A percentile compares a stretch with the other conserved stretches of the same genome.
Evolutionary conservation across 2,329 filamentous ascomycete species (phyloP).

Genomic region (Aureobasidium uvarum): DNA sequence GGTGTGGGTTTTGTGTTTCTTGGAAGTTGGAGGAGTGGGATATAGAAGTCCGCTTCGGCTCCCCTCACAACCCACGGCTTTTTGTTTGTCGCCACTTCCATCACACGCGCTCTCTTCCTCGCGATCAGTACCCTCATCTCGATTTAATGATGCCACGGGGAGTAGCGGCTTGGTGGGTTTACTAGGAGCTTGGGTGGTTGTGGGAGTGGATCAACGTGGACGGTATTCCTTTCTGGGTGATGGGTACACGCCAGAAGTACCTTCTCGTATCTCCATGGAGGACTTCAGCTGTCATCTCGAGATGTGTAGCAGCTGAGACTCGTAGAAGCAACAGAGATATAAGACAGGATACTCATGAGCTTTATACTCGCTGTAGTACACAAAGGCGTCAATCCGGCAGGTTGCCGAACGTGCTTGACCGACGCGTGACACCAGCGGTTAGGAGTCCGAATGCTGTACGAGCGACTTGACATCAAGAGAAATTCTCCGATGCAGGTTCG

Average conservation of each 20-base stretch:
- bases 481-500: constrained; percentile 23
- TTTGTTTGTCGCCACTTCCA: background rate
- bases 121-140: background rate
- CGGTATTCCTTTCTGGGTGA: background rate
- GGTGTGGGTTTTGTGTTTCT: background rate
- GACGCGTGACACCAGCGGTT: background rate
- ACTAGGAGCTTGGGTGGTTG: background rate
- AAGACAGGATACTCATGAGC: background rate
- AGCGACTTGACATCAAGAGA: background rate
- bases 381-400: constrained; percentile 18
- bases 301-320: background rate
- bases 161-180: background rate
- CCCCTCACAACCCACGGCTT: constrained; percentile 5
- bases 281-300: background rate
- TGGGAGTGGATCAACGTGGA: background rate
- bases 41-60: constrained; percentile 22
- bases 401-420: constrained; percentile 18
- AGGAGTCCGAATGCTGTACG: constrained; percentile 8
- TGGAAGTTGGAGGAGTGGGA: background rate
- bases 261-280: background rate
- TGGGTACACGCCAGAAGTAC: background rate
- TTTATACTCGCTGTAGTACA: constrained; percentile 6
- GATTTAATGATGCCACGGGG: background rate
- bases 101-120: background rate
- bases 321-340: background rate